Evolutionary conservation across 139 green algal genomes (phyloP).

Genomic region (Monoraphidium neglectum): DNA sequence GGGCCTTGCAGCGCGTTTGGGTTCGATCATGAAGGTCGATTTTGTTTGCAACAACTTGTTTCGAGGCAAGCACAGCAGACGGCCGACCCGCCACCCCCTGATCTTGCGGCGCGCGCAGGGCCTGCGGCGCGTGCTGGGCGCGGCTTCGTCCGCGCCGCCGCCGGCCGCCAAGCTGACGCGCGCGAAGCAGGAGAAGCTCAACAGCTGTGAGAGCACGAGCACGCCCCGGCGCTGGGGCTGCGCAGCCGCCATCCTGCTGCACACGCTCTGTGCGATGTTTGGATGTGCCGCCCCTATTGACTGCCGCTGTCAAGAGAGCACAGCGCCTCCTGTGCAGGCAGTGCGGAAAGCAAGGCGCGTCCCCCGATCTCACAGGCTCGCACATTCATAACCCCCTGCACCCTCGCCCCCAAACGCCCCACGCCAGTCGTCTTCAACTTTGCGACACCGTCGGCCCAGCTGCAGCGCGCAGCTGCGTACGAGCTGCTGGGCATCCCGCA

Average conservation of each 20-base stretch:
- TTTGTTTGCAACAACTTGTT: background rate
- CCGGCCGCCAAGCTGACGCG: conserved; percentile 5
- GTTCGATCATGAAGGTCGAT: background rate
- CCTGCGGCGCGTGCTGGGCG: conserved; percentile 16
- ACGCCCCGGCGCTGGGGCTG: too few relatives aligned
- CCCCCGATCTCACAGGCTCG: too few relatives aligned
- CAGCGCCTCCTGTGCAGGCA: too few relatives aligned
- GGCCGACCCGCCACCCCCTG: background rate
- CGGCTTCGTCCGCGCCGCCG: background rate
- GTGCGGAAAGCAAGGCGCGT: too few relatives aligned
- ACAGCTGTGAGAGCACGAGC: conserved; percentile 43
- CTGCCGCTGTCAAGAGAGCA: too few relatives aligned
- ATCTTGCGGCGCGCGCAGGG: background rate
- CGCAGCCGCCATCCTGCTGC: too few relatives aligned
- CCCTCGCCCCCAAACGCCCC: too few relatives aligned
- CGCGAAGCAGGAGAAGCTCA: conserved; percentile 65
- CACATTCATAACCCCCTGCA: too few relatives aligned
- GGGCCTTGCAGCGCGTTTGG: background rate
- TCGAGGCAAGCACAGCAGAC: background rate
- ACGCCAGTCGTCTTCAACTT: conserved; percentile 91
- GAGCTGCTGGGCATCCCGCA: conserved; percentile 72
- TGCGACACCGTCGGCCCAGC: conserved; percentile 53
- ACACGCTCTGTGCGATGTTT: too few relatives aligned
- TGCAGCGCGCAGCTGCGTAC: conserved; percentile 59
- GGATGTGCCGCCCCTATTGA: too few relatives aligned